Conservation (phyloP, 805 yeast genomes). For the Debaryomyces castellii region DNA sequence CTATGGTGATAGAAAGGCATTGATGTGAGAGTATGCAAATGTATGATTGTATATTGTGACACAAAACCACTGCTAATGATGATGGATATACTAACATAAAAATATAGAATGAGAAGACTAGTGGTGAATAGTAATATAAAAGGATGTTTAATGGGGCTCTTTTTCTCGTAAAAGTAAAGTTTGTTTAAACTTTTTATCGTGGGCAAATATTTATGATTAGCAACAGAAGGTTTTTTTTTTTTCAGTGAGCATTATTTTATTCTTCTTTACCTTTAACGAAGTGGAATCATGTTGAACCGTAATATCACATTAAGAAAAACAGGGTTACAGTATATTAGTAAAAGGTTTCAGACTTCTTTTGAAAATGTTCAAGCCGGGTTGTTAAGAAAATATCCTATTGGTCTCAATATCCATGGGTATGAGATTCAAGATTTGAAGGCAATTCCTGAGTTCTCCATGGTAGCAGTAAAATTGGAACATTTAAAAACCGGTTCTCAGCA, state of each 20-base stretch:
- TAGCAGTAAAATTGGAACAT: conserved; percentile 76
- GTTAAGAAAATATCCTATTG: conserved; percentile 57
- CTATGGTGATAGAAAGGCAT: too few relatives aligned
- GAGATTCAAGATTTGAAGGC: conserved; percentile 60
- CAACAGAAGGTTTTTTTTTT: too few relatives aligned
- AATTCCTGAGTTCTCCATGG: conserved; percentile 78
- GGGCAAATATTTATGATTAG: too few relatives aligned
- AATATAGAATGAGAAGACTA: too few relatives aligned
- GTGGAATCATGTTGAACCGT: not conserved
- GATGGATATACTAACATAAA: too few relatives aligned
- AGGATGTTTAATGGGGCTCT: too few relatives aligned
- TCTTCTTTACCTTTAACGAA: not conserved
- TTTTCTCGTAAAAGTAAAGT: too few relatives aligned
- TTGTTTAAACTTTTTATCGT: too few relatives aligned
- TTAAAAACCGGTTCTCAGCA: conserved; percentile 72
- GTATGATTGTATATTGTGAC: too few relatives aligned
- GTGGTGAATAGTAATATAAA: too few relatives aligned
- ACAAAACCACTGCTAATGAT: too few relatives aligned
- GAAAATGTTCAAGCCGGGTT: conserved; percentile 2
- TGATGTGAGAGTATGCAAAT: too few relatives aligned
- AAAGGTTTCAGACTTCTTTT: not conserved
- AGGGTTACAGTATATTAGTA: not conserved
- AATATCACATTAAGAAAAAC: not conserved
- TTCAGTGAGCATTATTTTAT: not conserved
- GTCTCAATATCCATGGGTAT: conserved; percentile 65